phyloP scores from a whole-genome alignment of 75 land plant genomes.

The Chamaecyparis obtusa region DNA sequence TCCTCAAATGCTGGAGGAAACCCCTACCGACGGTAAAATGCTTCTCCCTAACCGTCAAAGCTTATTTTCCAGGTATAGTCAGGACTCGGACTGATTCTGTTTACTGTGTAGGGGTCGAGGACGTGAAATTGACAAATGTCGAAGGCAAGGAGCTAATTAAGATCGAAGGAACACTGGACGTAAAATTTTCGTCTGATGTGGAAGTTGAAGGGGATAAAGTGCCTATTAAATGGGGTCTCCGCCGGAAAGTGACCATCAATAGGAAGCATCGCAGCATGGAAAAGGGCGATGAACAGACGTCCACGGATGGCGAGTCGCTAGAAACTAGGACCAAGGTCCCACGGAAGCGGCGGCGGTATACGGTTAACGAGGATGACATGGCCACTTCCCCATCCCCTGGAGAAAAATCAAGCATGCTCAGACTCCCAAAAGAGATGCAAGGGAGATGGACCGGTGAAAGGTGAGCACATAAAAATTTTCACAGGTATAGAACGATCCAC shows the following conservation, averaged over 20 bases:
- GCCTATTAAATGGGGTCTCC: conserved; percentile 45
- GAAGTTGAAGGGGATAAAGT: conserved; percentile 11
- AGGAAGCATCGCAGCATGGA: conserved; percentile 16
- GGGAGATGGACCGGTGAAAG: conserved; percentile 58
- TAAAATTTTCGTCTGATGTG: not conserved
- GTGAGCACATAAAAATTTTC: conserved; percentile 6
- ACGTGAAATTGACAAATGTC: not conserved
- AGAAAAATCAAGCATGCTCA: conserved; percentile 15
- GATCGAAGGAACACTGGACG: not conserved
- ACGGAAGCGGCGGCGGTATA: not conserved
- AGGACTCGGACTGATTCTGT: not conserved
- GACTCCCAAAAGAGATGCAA: conserved; percentile 49
- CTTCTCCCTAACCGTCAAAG: not conserved
- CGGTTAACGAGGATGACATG: not conserved
- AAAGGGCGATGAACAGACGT: not conserved
- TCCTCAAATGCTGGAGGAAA: not conserved
- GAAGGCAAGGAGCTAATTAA: not conserved
- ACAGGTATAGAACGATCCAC: not conserved
- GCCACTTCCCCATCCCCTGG: not conserved
- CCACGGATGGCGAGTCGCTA: not conserved
- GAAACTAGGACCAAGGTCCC: not conserved
- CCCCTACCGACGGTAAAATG: conserved; percentile 1
- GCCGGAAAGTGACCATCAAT: conserved; percentile 35
- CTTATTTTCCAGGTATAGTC: not conserved
- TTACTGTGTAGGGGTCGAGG: not conserved